A percentile compares a stretch with the other conserved stretches of the same genome.
Conservation (phyloP, 345 rosid genomes). For the Trapa bicornis region DNA sequence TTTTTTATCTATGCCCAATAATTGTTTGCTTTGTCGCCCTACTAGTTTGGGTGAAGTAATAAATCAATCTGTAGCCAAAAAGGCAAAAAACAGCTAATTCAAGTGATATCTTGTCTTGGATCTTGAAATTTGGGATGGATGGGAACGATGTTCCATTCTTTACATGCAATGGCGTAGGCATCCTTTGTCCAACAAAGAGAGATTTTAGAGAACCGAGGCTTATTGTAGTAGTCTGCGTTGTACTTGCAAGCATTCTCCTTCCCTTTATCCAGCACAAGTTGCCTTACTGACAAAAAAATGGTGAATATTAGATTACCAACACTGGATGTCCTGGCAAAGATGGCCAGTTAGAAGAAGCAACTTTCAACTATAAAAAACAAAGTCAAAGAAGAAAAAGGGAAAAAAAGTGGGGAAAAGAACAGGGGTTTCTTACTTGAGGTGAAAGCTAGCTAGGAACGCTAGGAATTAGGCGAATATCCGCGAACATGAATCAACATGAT, state of each 20-base stretch:
- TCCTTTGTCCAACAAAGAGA: neutral
- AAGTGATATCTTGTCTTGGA: neutral
- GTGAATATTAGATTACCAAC: neutral
- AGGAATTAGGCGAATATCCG: constrained; percentile 4
- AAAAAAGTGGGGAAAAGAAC: neutral
- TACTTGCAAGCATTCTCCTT: too few species aligned
- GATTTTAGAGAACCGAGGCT: neutral
- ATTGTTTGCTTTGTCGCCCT: too few species aligned
- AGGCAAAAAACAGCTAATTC: neutral
- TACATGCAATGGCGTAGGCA: neutral
- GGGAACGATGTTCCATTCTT: neutral
- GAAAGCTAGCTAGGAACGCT: neutral
- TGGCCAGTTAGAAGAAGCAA: neutral
- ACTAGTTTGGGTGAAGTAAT: too few species aligned
- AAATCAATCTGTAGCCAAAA: too few species aligned
- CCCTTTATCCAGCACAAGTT: too few species aligned
- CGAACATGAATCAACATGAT: neutral
- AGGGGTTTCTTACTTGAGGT: neutral
- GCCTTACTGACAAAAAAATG: too few species aligned
- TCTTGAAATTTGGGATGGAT: neutral
- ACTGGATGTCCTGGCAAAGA: too few species aligned
- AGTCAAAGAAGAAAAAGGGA: neutral
- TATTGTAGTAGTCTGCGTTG: too few species aligned
- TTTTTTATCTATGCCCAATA: neutral
- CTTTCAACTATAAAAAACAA: neutral